phyloP scores from a whole-genome alignment of 2,329 filamentous ascomycete genomes.

The Cladorrhinum sp. region DNA sequence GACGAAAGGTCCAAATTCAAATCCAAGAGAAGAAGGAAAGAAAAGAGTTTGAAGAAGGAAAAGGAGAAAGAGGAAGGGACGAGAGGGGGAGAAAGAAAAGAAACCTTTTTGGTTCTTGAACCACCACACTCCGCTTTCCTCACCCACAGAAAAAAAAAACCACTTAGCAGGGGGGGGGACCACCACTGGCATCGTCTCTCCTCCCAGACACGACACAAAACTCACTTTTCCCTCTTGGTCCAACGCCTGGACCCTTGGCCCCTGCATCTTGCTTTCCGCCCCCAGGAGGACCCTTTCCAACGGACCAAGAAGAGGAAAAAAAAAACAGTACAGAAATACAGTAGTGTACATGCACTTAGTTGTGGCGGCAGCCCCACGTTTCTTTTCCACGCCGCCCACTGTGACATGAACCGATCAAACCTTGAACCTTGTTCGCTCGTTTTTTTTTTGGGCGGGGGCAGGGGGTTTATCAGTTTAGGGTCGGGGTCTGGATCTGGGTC shows the following conservation, averaged over 20 bases:
- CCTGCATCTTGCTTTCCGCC: background rate
- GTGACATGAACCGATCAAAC: background rate
- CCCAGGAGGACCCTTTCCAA: background rate
- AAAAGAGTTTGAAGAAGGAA: background rate
- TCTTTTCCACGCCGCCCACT: background rate
- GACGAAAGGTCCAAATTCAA: background rate
- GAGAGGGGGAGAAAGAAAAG: background rate
- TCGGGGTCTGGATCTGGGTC: background rate
- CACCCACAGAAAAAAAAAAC: background rate
- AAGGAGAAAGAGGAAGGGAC: background rate
- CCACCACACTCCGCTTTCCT: background rate
- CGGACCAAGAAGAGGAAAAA: background rate
- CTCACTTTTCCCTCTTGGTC: background rate
- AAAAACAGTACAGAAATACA: background rate
- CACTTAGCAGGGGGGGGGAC: slow-evolving; percentile 2
- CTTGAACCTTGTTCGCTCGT: background rate
- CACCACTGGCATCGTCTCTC: background rate
- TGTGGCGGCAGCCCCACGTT: background rate
- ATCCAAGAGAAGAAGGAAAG: background rate
- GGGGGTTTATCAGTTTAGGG: background rate
- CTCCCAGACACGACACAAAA: background rate
- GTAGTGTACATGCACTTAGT: background rate
- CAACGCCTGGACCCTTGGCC: background rate
- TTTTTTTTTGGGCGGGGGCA: background rate
- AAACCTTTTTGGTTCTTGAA: background rate